Base-by-base conservation (phyloP, 1,284 basidiomycete genomes). In the Ustilago hordei region DNA sequence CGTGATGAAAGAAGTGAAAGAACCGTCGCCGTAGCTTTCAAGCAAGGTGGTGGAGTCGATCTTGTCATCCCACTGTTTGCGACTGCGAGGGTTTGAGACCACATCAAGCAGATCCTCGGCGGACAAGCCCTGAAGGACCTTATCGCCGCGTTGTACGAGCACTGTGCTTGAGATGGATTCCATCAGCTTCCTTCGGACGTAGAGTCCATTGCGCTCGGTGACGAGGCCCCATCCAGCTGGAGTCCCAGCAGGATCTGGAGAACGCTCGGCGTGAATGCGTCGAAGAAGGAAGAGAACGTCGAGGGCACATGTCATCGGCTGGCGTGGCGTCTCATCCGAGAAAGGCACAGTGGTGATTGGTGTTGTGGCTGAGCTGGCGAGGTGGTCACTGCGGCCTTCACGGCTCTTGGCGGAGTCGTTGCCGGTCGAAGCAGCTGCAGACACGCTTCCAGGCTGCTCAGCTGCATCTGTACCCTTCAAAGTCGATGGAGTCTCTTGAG, bases 51-150 rank as follows among this genome's bases (percentile, higher is more conserved):
- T 90, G 13, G 90, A 91, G 69, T 92, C 93, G 80, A 94, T 91
- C 41, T 91, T 89, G 69, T 94, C 91, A 82, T 97, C 95, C 95
- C 95, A 97, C 53, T 90, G 88, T 84, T 90, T 91, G 62, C 93
- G 90, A 75, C 91, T 92, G 8, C 80, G 76, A 11, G 82, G 66
- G n/a, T 91, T 90, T 28, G 91, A 90, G 64, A 92, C 91, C 7
- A 90, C 89, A 28, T 95, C 88, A 13, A 93, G 89, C 53, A 86
- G 60, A 83, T 99, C 96, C 81, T 98, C 96, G 0, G 95, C 95
- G 0, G 94, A 93, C 9, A 97, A 90, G 1, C 96, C 95, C 84
- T 98, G 93, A 55, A 99, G 92, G 69, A 99, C 94, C 86, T 95
- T 93, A 84, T 93, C 92, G 0, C 93, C 94, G 69, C 92, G 92